Evolutionary conservation across 306 rosid species (phyloP).

Genomic region (Nissolia schottii): DNA sequence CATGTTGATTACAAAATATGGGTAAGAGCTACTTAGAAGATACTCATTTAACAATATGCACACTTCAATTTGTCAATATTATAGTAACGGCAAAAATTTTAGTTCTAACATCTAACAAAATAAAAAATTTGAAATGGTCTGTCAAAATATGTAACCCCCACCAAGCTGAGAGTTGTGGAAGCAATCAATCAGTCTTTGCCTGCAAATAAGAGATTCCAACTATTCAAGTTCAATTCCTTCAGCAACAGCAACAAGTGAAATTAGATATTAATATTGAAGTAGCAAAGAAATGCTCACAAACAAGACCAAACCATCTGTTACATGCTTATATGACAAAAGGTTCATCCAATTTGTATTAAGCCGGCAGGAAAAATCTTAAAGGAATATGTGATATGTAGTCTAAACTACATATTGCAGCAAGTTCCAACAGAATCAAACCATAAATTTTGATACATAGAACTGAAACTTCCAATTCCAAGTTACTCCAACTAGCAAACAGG

Average conservation of each 20-base stretch:
- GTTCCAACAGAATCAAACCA: neutral
- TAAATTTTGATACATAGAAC: neutral
- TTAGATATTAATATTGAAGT: neutral
- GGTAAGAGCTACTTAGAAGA: neutral
- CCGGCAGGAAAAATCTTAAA: neutral
- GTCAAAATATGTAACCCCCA: constrained; percentile 7
- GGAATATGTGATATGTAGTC: neutral
- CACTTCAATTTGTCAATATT: neutral
- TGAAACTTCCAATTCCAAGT: neutral
- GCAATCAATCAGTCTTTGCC: constrained; percentile 23
- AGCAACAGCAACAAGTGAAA: neutral
- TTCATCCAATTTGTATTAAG: neutral
- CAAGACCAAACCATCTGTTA: neutral
- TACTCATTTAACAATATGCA: neutral
- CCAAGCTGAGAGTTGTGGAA: constrained; percentile 15
- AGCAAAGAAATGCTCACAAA: neutral
- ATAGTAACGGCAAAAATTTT: constrained; percentile 2
- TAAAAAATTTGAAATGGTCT: neutral
- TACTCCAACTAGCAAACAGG: neutral
- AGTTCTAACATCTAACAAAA: neutral
- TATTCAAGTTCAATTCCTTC: constrained; percentile 12
- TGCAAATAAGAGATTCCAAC: constrained; percentile 27
- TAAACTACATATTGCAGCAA: neutral
- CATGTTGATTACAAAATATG: neutral
- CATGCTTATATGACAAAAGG: neutral